phyloP scores from a whole-genome alignment of 768 basidiomycete genomes.

The Rhizopogon vinicolor region DNA sequence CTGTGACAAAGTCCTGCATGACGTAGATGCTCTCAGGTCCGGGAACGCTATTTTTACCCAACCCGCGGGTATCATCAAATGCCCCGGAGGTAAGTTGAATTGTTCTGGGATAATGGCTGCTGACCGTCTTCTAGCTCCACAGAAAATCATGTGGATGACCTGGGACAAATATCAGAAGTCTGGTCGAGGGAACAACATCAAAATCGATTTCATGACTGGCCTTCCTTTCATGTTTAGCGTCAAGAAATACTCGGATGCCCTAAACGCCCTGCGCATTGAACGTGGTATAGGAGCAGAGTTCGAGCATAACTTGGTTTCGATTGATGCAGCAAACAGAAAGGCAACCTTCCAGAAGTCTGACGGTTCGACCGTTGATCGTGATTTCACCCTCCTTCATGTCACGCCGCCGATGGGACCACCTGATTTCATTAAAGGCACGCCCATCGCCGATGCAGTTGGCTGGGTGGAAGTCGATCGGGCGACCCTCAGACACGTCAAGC shows the following conservation, averaged over 20 bases:
- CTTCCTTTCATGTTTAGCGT: conserved; percentile 97
- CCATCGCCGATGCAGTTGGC: conserved; percentile 75
- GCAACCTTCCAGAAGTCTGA: conserved; percentile 86
- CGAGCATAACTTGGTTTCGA: conserved; percentile 72
- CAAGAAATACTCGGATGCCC: conserved; percentile 90
- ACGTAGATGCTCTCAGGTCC: conserved; percentile 68
- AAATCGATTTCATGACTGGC: conserved; percentile 80
- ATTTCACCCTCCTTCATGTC: conserved; percentile 82
- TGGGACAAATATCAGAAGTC: conserved; percentile 77
- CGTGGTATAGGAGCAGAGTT: conserved; percentile 82
- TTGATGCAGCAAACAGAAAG: conserved; percentile 65
- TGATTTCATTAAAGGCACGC: conserved; percentile 71
- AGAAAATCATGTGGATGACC: conserved; percentile 97
- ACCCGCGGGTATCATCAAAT: conserved; percentile 89
- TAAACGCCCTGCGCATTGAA: conserved; percentile 70
- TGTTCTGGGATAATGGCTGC: background rate
- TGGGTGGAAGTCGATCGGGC: conserved; percentile 86
- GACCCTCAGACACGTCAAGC: conserved; percentile 82
- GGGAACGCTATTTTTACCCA: conserved; percentile 95
- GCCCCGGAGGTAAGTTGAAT: conserved; percentile 66
- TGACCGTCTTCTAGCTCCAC: conserved; percentile 49
- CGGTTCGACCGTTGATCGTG: conserved; percentile 61
- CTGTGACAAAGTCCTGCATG: conserved; percentile 84
- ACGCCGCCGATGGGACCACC: conserved; percentile 91
- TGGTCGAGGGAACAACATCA: conserved; percentile 49